Evolutionary conservation across 768 basidiomycete genomes (phyloP).

Genomic region (Suillus brevipes): DNA sequence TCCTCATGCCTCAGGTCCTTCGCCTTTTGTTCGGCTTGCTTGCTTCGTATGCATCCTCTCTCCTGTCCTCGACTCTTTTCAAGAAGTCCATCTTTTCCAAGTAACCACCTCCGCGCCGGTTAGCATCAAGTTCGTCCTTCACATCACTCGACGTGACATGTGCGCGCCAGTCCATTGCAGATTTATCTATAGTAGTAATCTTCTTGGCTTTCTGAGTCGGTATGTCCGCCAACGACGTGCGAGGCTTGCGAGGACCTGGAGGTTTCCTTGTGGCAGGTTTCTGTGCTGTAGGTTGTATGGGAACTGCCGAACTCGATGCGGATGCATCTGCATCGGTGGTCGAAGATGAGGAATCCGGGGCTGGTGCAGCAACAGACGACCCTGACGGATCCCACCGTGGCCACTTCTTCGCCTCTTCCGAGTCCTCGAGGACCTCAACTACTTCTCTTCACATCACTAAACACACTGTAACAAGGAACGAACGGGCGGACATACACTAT

Average conservation of each 20-base stretch:
- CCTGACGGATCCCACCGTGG: constrained; percentile 45
- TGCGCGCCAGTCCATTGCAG: constrained; percentile 80
- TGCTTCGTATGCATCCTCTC: constrained; percentile 62
- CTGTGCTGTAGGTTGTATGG: not conserved
- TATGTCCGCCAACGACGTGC: constrained; percentile 52
- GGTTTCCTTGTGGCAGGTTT: constrained; percentile 35
- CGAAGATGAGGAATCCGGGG: constrained; percentile 10
- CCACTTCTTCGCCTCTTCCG: constrained; percentile 77
- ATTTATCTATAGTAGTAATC: constrained; percentile 82
- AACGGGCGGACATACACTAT: constrained; percentile 53
- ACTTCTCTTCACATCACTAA: constrained; percentile 56
- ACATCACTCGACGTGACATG: constrained; percentile 54
- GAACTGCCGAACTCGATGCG: not conserved
- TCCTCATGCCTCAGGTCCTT: constrained; percentile 16
- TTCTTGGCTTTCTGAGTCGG: constrained; percentile 68
- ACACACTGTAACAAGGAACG: constrained; percentile 1
- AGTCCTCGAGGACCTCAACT: constrained; percentile 69
- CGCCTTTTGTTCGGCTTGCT: constrained; percentile 56
- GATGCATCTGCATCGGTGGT: not conserved
- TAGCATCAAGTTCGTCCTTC: constrained; percentile 73
- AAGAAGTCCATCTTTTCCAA: constrained; percentile 86
- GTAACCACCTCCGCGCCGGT: constrained; percentile 75
- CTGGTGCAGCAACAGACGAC: constrained; percentile 7
- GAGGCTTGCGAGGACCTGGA: constrained; percentile 68
- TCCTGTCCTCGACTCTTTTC: constrained; percentile 69